A percentile compares a stretch with the other conserved stretches of the same genome.
phyloP scores from a whole-genome alignment of 192 early-diverging fungal genomes.

The Diversispora eburnea region DNA sequence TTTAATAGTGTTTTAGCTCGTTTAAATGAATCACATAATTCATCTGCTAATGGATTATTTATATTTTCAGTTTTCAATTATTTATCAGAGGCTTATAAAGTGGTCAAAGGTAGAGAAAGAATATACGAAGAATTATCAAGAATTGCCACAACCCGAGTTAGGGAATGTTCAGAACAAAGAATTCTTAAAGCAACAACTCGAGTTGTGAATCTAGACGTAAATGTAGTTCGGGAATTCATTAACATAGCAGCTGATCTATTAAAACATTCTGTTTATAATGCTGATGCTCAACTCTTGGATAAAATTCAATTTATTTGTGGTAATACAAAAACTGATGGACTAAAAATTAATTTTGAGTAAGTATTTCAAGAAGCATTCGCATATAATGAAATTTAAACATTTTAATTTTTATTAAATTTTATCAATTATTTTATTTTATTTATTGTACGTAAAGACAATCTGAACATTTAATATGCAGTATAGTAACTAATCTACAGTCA shows the following conservation, averaged over 20 bases:
- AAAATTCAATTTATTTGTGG: no score
- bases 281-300: no score
- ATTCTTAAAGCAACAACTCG: background rate
- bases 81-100: background rate
- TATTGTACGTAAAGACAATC: background rate
- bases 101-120: background rate
- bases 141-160: background rate
- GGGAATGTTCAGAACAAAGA: background rate
- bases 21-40: background rate
- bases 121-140: background rate
- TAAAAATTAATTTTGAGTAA: no score
- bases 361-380: no score
- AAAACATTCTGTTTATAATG: no score
- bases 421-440: background rate
- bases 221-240: background rate
- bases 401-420: background rate
- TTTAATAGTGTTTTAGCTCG: background rate
- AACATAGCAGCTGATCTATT: background rate
- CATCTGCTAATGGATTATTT: background rate
- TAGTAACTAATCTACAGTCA: background rate
- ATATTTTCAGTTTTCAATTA: background rate
- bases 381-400: background rate
- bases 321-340: no score
- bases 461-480: background rate
- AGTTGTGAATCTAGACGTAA: background rate